phyloP scores from a whole-genome alignment of 2,329 filamentous ascomycete genomes.

The Hypoxylon sp. region DNA sequence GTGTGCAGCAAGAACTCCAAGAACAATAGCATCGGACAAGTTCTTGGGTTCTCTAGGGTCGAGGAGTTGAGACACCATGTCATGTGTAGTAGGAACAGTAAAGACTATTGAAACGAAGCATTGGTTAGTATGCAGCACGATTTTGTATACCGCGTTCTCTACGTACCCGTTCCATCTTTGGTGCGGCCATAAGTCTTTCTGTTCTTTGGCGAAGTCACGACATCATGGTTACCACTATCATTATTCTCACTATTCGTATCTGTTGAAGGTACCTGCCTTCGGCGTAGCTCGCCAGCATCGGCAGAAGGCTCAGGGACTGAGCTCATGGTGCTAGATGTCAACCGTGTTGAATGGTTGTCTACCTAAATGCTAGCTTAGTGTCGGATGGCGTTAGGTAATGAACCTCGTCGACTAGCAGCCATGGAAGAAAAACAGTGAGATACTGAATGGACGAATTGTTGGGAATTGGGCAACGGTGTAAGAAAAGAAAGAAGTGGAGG shows the following conservation, averaged over 20 bases:
- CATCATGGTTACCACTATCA: slow-evolving; percentile 35
- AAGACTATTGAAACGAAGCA: slow-evolving; percentile 75
- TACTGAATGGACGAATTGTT: slow-evolving; percentile 19
- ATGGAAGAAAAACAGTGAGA: slow-evolving; percentile 22
- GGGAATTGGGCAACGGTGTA: slow-evolving; percentile 18
- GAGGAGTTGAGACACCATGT: slow-evolving; percentile 98
- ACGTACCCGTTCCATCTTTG: slow-evolving; percentile 88
- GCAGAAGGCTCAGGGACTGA: slow-evolving; percentile 35
- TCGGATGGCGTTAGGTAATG: slow-evolving; percentile 46
- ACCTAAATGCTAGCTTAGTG: slow-evolving; percentile 16
- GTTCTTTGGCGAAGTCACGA: slow-evolving; percentile 42
- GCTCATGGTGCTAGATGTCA: slow-evolving; percentile 46
- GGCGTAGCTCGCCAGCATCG: slow-evolving; percentile 50
- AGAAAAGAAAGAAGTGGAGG: slow-evolving; percentile 17
- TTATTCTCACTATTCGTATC: slow-evolving; percentile 27
- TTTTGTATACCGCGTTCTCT: slow-evolving; percentile 13
- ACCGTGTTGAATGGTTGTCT: slow-evolving; percentile 7
- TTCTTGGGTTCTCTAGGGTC: slow-evolving; percentile 97
- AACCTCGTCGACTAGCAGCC: slow-evolving; percentile 49
- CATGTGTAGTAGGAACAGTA: slow-evolving; percentile 93
- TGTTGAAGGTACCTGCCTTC: slow-evolving; percentile 44
- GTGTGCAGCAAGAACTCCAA: slow-evolving; percentile 82
- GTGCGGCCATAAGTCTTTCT: slow-evolving; percentile 93
- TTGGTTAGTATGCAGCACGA: slow-evolving; percentile 26
- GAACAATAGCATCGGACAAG: slow-evolving; percentile 84